Evolutionary conservation across 768 basidiomycete species (phyloP), one percentile per base, ranked within the genome.

Genomic region (Auricularia cornea): DNA sequence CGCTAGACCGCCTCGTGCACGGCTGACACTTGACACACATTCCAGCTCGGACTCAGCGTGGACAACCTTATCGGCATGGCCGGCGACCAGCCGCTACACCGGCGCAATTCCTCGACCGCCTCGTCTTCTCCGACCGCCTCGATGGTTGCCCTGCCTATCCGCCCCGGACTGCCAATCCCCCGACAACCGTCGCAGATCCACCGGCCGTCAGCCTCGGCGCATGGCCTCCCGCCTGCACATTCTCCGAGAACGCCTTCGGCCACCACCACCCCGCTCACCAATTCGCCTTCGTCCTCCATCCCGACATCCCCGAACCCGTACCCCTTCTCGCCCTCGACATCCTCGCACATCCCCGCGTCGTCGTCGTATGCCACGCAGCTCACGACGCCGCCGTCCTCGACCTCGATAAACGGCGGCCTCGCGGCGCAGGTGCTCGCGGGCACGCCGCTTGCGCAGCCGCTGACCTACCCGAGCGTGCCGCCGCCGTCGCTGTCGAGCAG

Each of bases 391-490:
- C 86, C 88, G 2, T 86, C 87, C 3, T 84, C 85, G 10, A 76
- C 80, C 12, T 84, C 83, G 3, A 78, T 81, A 60, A 78, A 79
- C 41, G 74, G 80, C 8, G 79, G 79, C 62, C 73, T 75, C 8
- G 74, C 70, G 6, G 66, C 66, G 23, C 68, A 70, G 16, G 59
- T 48, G 10, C 20, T 72, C 71, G 66, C 62, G 77, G 31, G 72
- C 72, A 57, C 75, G 71, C 6, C 73, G 67, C 61, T 77, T 69
- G 10, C 73, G 69, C 72, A 76, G 59, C 72, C 79, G 16, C 78
- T 93, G 60, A 82, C 89, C 3, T 94, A 94, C 68, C 91, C 91
- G 0, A 86, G 85, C 5, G 92, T 92, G 0, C 91, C 92, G 2
- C 91, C 91, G 12, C 91, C 91, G 3, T 89, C 88, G 1, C 73